phyloP scores from a whole-genome alignment of 148 eudicot species.

The Dianthus caryophyllus region DNA sequence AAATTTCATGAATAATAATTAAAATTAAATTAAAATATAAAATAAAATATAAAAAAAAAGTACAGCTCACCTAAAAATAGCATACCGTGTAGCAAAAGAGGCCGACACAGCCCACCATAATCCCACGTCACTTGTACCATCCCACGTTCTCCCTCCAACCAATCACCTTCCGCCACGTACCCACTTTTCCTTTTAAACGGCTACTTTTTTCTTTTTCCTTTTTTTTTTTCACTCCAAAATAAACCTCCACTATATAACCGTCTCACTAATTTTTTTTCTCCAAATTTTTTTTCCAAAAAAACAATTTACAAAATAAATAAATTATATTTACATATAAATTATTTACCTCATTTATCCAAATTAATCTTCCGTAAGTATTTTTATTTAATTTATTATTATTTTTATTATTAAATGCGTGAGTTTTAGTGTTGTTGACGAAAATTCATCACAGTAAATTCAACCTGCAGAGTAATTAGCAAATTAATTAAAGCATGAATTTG shows the following conservation, averaged over 20 bases:
- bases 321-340: too few species aligned
- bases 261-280: slow-evolving; percentile 1
- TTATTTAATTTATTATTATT: too few species aligned
- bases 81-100: slow-evolving; percentile 25
- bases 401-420: too few species aligned
- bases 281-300: not conserved
- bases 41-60: not conserved
- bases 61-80: slow-evolving; percentile 22
- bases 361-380: not conserved
- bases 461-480: too few species aligned
- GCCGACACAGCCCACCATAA: slow-evolving; percentile 48
- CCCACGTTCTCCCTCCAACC: slow-evolving; percentile 32
- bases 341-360: not conserved
- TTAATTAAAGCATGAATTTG: not conserved
- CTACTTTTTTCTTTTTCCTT: slow-evolving; percentile 33
- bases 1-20: not conserved
- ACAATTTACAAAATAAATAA: too few species aligned
- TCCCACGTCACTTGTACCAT: slow-evolving; percentile 36
- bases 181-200: slow-evolving; percentile 33
- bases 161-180: slow-evolving; percentile 31
- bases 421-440: too few species aligned
- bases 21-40: not conserved
- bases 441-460: too few species aligned
- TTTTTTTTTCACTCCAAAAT: not conserved
- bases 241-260: not conserved